Base-by-base conservation (phyloP, 352 stramenopile genomes). In the Phytopythium montanum region DNA sequence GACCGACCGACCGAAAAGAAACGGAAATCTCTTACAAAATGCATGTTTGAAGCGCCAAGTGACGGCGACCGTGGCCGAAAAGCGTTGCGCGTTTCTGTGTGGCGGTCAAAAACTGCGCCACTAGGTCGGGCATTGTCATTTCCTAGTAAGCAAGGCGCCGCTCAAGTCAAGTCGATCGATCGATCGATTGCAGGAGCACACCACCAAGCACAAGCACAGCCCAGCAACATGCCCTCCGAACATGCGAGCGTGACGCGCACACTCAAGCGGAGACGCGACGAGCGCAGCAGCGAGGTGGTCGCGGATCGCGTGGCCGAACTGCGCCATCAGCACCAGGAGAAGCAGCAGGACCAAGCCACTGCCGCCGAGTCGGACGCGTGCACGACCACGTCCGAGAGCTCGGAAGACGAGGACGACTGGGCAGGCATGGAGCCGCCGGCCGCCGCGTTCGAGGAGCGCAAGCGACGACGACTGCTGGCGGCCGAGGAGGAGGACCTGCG, bases 341-440 rank as follows among this genome's bases (percentile, higher is more conserved):
- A 2, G n/a, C 52, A 66, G 23, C 61, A 59, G 36, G 65, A 26
- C 8, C 7, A 36, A 36, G 31, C 31, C 31, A 10, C 31, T 10
- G 31, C 31, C 31, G 5, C 31, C 45, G 29, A 54, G 49, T 39
- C 58, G 31, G 49, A 55, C 26, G 29, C 49, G 26, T 70, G 70
- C 53, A 50, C 61, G 14, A 75, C 70, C 0, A 75, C 64, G 14
- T 64, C 59, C 42, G 70, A 78, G 61, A 75, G 67, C 59, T 78
- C 70, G 16, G 61, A 41, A 16, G 61, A 73, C 48, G 70, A 75
- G 25, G 60, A 69, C 16, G 56, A 46, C 42, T 59, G 41, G 23
- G 49, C 16, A 36, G 59, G 59, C 31, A 60, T 69, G 7, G 26
- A 64, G 7, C 51, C 53, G 31, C 31, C 31, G 31, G 31, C 31